Conservation (phyloP, 1,284 basidiomycete species). For the Laetiporus sulphureus region DNA sequence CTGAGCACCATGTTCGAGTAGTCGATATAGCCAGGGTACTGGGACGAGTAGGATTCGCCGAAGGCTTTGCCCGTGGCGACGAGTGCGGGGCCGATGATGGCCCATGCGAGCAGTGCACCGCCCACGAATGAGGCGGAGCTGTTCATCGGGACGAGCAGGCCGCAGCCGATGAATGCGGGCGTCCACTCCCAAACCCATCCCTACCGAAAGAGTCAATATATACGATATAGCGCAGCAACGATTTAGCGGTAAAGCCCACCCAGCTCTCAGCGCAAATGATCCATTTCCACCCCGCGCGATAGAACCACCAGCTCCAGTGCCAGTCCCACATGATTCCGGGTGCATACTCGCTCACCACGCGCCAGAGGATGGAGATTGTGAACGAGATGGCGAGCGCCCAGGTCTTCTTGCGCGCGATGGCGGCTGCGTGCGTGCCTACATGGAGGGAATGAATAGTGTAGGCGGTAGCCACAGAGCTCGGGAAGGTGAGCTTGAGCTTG, state of each 20-base stretch:
- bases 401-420: constrained; percentile 49
- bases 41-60: constrained; percentile 30
- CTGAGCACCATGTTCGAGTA: constrained; percentile 29
- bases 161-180: constrained; percentile 39
- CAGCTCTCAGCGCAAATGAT: constrained; percentile 20
- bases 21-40: constrained; percentile 37
- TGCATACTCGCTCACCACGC: constrained; percentile 9
- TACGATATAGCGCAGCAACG: constrained; percentile 9
- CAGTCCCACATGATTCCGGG: constrained; percentile 12
- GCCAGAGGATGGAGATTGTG: constrained; percentile 32
- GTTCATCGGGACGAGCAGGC: constrained; percentile 15
- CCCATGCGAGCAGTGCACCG: constrained; percentile 57
- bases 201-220: constrained; percentile 32
- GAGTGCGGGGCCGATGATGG: constrained; percentile 52
- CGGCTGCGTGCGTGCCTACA: constrained; percentile 38
- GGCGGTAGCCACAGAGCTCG: constrained; percentile 59
- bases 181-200: constrained; percentile 21
- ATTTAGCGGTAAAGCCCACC: constrained; percentile 6
- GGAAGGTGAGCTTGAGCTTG: constrained; percentile 60
- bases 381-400: constrained; percentile 45
- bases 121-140: constrained; percentile 38
- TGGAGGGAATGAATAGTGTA: constrained; percentile 59
- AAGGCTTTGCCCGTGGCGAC: constrained; percentile 47
- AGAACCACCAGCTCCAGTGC: constrained; percentile 21
- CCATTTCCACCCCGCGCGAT: constrained; percentile 20